Base-by-base conservation (phyloP, 129 eudicot genomes). In the Flaveria trinervia region DNA sequence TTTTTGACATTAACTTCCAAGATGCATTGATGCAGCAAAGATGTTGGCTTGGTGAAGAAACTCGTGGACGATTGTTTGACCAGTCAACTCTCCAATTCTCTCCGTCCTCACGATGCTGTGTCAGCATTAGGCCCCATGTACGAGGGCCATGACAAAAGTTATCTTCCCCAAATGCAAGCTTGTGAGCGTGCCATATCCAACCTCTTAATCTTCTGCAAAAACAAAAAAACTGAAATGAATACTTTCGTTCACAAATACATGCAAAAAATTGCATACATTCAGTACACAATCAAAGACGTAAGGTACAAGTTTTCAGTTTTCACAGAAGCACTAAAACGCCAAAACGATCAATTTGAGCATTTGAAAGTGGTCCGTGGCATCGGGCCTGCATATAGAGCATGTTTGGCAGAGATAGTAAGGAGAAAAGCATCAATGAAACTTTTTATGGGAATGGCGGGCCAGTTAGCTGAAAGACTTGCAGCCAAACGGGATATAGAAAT, bases 371-470 rank as follows among this genome's bases (percentile, higher is more conserved):
- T 95, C n/a, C 90, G 90, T 60, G 90, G 92, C 20, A 83, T 94
- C 62, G 93, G 90, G 46, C 88, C 93, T 4, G 89, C 97, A 3
- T 95, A 95, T 55, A 78, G 96, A 65, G 97, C 99, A 0, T 91
- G 99, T 77, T 90, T 95, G 75, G 97, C 97, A 1, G 99, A 95
- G 80, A 81, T 95, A 15, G 96, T 91, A 51, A 88, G 97, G 78
- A 88, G 99, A 84, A 95, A 88, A 88, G 92, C 97, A 1, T 81
- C 90, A 3, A 91, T 87, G 99, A 95, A 95, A 75, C 92, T 95
- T 76, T 95, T 89, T 71, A 95, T 95, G 97, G 99, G 99, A 77
- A 95, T 86, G 89, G 99, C 96, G 18, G 97, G 97, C 54, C 93
- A 88, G 20, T 72, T 95, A 84, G 99, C 99, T 2, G 99, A 95